Percentiles rank a stretch among this genome's conserved stretches.
phyloP scores from a whole-genome alignment of 352 stramenopile genomes.

The Pythium vanterpoolii region DNA sequence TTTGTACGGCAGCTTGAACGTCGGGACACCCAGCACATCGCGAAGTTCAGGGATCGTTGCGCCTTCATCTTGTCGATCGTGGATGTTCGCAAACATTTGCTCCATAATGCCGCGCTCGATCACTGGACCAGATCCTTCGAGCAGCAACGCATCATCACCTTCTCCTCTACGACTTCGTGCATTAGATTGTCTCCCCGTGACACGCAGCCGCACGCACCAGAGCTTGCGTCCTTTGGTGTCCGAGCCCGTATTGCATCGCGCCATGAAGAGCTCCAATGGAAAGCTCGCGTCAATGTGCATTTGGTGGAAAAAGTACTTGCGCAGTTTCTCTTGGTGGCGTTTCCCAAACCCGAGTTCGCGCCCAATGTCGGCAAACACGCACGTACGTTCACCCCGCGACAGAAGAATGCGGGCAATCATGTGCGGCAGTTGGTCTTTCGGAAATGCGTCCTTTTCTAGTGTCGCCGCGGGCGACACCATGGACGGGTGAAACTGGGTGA shows the following conservation, averaged over 20 bases:
- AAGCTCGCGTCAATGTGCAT: slow-evolving; percentile 54
- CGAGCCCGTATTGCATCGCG: slow-evolving; percentile 58
- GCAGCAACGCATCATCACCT: background rate
- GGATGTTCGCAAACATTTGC: slow-evolving; percentile 66
- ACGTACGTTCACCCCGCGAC: slow-evolving; percentile 60
- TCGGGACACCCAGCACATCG: slow-evolving; percentile 72
- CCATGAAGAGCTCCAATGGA: slow-evolving; percentile 79
- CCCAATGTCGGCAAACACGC: slow-evolving; percentile 83
- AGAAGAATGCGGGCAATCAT: slow-evolving; percentile 65
- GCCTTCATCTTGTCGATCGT: slow-evolving; percentile 41
- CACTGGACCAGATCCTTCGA: slow-evolving; percentile 32
- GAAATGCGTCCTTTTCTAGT: slow-evolving; percentile 52
- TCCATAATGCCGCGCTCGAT: slow-evolving; percentile 80
- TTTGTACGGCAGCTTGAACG: slow-evolving; percentile 84
- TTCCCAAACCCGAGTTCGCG: slow-evolving; percentile 78
- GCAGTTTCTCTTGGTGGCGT: slow-evolving; percentile 73
- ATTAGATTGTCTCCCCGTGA: slow-evolving; percentile 4
- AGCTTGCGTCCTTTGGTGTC: slow-evolving; percentile 69
- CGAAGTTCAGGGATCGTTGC: slow-evolving; percentile 78
- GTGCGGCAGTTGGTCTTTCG: slow-evolving; percentile 54
- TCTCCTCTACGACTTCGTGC: background rate
- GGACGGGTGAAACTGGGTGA: slow-evolving; percentile 53
- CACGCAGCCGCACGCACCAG: slow-evolving; percentile 66
- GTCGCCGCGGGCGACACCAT: slow-evolving; percentile 60
- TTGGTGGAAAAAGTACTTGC: slow-evolving; percentile 81